phyloP scores from a whole-genome alignment of 2,329 filamentous ascomycete species.

The Ceratocystiopsis brevicomis region DNA sequence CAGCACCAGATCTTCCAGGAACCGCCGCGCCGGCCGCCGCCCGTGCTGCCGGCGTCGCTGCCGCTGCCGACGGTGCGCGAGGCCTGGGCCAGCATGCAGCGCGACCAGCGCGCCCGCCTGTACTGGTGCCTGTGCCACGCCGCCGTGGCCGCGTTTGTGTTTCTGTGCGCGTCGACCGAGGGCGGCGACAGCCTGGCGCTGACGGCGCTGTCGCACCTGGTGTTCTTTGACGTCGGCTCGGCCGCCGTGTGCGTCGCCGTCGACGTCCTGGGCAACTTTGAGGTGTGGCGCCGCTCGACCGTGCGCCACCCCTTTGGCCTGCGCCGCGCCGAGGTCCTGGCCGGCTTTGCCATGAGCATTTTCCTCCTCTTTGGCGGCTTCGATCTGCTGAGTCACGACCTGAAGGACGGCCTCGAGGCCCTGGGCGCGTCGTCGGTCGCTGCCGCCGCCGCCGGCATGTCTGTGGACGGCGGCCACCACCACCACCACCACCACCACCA shows the following conservation, averaged over 20 bases:
- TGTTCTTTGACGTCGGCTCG: conserved; percentile 88
- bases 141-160: conserved; percentile 62
- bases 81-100: conserved; percentile 76
- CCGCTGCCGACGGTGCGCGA: conserved; percentile 80
- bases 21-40: conserved; percentile 65
- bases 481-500: conserved; percentile 33
- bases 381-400: conserved; percentile 80
- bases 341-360: conserved; percentile 89
- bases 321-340: conserved; percentile 80
- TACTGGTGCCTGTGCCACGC: conserved; percentile 86
- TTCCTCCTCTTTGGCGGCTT: conserved; percentile 95
- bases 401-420: conserved; percentile 74
- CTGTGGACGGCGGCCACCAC: conserved; percentile 40
- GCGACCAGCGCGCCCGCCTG: conserved; percentile 63
- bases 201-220: conserved; percentile 78
- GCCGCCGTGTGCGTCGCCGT: conserved; percentile 82
- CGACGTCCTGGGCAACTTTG: conserved; percentile 88
- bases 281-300: conserved; percentile 86
- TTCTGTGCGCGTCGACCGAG: conserved; percentile 51
- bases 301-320: conserved; percentile 88
- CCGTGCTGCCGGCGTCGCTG: conserved; percentile 77
- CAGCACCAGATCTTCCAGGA: conserved; percentile 92
- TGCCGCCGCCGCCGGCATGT: conserved; percentile 8
- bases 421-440: too few species aligned
- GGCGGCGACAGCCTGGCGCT: conserved; percentile 67